A percentile compares a stretch with the other conserved stretches of the same genome.
Conservation (phyloP, 192 early-diverging fungal genomes). For the Funneliformis geosporum region DNA sequence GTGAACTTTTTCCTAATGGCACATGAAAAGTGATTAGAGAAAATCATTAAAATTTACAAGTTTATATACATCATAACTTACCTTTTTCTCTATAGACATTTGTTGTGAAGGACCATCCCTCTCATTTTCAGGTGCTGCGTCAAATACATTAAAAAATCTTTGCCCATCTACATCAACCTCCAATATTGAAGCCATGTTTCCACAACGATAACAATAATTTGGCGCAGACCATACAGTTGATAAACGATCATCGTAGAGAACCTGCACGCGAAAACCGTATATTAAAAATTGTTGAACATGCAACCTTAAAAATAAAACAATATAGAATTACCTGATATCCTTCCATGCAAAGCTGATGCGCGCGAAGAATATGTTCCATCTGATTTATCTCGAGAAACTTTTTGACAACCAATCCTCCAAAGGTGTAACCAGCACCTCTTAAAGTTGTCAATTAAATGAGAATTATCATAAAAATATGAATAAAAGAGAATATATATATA, state of each 20-base stretch:
- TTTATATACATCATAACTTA: not conserved
- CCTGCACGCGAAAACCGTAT: constrained; percentile 46
- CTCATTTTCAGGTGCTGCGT: constrained; percentile 80
- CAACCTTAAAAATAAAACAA: constrained; percentile 6
- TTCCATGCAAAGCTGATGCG: constrained; percentile 88
- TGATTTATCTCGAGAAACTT: constrained; percentile 78
- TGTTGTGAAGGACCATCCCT: constrained; percentile 46
- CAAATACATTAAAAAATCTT: constrained; percentile 87
- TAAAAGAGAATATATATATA: not conserved
- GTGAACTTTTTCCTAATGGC: constrained; percentile 39
- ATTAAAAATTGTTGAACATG: constrained; percentile 18
- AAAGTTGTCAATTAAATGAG: not conserved
- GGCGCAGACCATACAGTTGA: constrained; percentile 89
- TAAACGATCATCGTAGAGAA: constrained; percentile 81
- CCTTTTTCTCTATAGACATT: constrained; percentile 34
- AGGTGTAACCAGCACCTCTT: constrained; percentile 87
- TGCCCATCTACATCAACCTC: constrained; percentile 76
- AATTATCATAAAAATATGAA: not conserved
- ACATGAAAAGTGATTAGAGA: too few species aligned
- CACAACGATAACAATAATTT: constrained; percentile 85
- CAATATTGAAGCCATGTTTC: constrained; percentile 81
- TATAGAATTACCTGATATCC: constrained; percentile 66
- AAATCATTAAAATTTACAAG: not conserved
- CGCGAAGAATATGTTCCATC: constrained; percentile 79
- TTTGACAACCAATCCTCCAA: constrained; percentile 76